Conservation (phyloP, 306 rosid species). For the Sphenostylis stenocarpa region DNA sequence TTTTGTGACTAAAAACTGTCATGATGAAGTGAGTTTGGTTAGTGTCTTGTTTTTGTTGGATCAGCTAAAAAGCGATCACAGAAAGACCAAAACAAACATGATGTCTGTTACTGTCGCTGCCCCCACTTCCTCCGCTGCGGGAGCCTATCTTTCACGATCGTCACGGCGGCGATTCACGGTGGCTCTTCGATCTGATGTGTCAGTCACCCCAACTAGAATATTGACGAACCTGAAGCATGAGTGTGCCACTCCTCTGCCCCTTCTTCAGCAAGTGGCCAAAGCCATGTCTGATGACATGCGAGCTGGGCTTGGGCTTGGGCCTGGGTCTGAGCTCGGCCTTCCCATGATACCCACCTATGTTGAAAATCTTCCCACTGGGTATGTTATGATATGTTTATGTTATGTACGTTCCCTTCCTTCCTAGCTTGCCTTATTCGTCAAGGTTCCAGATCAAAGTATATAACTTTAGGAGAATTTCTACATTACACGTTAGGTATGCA, state of each 20-base stretch:
- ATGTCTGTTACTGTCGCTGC: constrained; percentile 52
- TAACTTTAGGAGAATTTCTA: too few species aligned
- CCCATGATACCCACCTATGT: constrained; percentile 89
- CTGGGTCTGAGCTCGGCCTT: constrained; percentile 48
- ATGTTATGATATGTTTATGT: constrained; percentile 28
- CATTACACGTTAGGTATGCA: too few species aligned
- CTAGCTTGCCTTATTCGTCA: background rate
- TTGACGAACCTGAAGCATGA: constrained; percentile 59
- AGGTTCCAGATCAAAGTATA: too few species aligned
- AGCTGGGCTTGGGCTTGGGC: constrained; percentile 60
- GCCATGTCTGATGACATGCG: constrained; percentile 70
- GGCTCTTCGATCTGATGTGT: constrained; percentile 61
- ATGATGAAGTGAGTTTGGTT: background rate
- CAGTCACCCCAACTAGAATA: constrained; percentile 42
- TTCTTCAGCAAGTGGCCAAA: constrained; percentile 69
- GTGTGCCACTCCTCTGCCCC: constrained; percentile 72
- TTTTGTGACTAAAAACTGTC: background rate
- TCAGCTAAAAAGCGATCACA: background rate
- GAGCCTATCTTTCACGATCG: constrained; percentile 52
- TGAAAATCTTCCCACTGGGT: constrained; percentile 87
- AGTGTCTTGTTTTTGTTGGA: background rate
- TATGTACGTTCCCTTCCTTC: background rate
- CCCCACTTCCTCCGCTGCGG: constrained; percentile 40
- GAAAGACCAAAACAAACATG: constrained; percentile 15
- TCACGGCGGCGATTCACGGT: constrained; percentile 39